Conservation (phyloP, 1,284 basidiomycete genomes). For the Marasmius tenuissimus region DNA sequence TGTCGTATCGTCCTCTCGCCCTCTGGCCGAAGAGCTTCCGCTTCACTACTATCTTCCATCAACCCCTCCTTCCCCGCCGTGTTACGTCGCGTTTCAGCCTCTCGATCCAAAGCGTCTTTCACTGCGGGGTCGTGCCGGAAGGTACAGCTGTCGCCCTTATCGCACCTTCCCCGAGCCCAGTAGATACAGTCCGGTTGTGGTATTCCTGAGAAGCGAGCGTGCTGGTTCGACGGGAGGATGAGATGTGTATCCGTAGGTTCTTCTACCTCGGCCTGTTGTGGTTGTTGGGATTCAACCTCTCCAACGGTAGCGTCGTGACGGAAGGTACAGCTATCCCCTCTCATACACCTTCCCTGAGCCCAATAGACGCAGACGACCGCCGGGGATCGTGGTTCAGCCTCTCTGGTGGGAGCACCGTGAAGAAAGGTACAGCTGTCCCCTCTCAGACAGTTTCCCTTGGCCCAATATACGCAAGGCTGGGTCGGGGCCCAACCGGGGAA, state of each 20-base stretch:
- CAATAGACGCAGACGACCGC: too few species aligned
- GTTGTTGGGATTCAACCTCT: not conserved
- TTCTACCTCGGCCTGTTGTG: not conserved
- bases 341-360: too few species aligned
- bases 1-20: slow-evolving; percentile 38
- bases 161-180: slow-evolving; percentile 25
- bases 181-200: slow-evolving; percentile 18
- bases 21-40: slow-evolving; percentile 27
- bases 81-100: slow-evolving; percentile 7
- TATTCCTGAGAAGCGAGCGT: not conserved
- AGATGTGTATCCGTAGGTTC: not conserved
- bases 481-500: not conserved
- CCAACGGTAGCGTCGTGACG: not conserved
- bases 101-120: not conserved
- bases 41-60: slow-evolving; percentile 5
- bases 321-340: too few species aligned
- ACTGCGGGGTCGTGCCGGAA: slow-evolving; percentile 18
- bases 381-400: not conserved
- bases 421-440: not conserved
- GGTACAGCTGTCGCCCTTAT: slow-evolving; percentile 20
- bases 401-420: not conserved
- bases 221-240: not conserved
- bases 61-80: slow-evolving; percentile 18
- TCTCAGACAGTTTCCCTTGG: not conserved
- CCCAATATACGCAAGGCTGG: not conserved